Evolutionary conservation across 1,284 basidiomycete genomes (phyloP).

Genomic region (Pseudozyma thailandica): DNA sequence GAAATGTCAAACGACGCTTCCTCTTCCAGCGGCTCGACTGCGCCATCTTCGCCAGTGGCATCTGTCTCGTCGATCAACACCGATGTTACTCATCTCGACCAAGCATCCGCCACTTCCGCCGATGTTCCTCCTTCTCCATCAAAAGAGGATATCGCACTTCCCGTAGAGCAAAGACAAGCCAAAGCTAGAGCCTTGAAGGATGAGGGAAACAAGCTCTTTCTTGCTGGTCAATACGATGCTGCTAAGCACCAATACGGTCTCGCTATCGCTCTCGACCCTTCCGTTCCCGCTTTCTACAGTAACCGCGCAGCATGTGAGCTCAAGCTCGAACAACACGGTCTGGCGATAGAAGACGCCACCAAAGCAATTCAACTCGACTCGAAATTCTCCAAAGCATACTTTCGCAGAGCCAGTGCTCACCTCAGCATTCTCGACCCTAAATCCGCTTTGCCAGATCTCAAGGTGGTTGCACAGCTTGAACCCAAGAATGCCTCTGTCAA

Average conservation of each 20-base stretch:
- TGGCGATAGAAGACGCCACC: slow-evolving; percentile 68
- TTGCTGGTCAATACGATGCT: slow-evolving; percentile 51
- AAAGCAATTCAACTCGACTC: slow-evolving; percentile 89
- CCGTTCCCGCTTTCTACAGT: slow-evolving; percentile 55
- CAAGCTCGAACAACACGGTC: slow-evolving; percentile 66
- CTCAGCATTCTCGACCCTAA: slow-evolving; percentile 78
- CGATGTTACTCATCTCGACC: slow-evolving; percentile 40
- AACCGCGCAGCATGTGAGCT: slow-evolving; percentile 67
- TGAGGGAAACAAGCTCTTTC: slow-evolving; percentile 63
- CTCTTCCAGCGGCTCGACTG: slow-evolving; percentile 29
- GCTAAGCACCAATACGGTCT: slow-evolving; percentile 63
- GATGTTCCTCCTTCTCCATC: slow-evolving; percentile 56
- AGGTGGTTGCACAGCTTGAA: slow-evolving; percentile 79
- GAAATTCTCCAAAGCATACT: slow-evolving; percentile 90
- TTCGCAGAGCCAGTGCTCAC: slow-evolving; percentile 89
- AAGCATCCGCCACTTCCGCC: slow-evolving; percentile 55
- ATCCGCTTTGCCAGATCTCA: slow-evolving; percentile 61
- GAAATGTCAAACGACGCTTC: slow-evolving; percentile 28
- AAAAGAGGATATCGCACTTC: slow-evolving; percentile 37
- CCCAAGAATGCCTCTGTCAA: slow-evolving; percentile 85
- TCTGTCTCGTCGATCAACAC: slow-evolving; percentile 30
- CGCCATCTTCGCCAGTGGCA: slow-evolving; percentile 30
- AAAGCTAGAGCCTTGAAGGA: slow-evolving; percentile 54
- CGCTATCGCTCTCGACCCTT: slow-evolving; percentile 61
- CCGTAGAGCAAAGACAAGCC: slow-evolving; percentile 48